Evolutionary conservation across 495 filamentous ascomycete species (phyloP).

Genomic region (Trichoderma orchidacearum): DNA sequence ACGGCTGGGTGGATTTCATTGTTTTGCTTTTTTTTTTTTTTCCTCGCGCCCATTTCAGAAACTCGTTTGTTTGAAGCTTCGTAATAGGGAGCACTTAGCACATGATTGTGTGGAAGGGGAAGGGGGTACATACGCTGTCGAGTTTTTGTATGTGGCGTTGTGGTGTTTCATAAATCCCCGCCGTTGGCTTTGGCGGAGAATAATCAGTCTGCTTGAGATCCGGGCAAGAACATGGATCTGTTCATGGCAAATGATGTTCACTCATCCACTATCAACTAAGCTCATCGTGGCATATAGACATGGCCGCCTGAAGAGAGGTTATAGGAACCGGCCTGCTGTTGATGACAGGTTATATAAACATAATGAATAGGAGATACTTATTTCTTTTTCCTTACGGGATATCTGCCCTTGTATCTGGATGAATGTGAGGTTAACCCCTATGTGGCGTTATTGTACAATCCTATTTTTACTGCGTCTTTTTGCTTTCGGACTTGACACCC

Average conservation of each 20-base stretch:
- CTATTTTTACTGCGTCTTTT: conserved; percentile 30
- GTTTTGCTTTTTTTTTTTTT: neutral
- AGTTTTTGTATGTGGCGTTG: conserved; percentile 1
- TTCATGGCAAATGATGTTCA: neutral
- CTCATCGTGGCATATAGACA: neutral
- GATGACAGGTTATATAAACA: neutral
- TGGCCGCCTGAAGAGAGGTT: neutral
- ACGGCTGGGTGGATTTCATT: neutral
- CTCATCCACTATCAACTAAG: neutral
- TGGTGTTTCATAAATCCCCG: neutral
- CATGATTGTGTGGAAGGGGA: neutral
- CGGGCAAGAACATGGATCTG: neutral
- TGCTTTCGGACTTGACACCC: conserved; percentile 31
- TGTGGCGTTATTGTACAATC: neutral
- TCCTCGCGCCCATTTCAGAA: neutral
- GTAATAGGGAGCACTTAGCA: neutral
- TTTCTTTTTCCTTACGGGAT: neutral
- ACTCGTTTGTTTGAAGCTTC: neutral
- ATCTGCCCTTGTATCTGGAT: too few relatives aligned
- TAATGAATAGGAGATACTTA: neutral
- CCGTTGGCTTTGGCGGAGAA: neutral
- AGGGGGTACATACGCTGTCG: neutral
- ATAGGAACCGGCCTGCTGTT: neutral
- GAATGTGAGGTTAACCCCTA: neutral
- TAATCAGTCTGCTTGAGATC: neutral